Base-by-base conservation (phyloP, 179 eudicot genomes). In the Nepenthes alata region DNA sequence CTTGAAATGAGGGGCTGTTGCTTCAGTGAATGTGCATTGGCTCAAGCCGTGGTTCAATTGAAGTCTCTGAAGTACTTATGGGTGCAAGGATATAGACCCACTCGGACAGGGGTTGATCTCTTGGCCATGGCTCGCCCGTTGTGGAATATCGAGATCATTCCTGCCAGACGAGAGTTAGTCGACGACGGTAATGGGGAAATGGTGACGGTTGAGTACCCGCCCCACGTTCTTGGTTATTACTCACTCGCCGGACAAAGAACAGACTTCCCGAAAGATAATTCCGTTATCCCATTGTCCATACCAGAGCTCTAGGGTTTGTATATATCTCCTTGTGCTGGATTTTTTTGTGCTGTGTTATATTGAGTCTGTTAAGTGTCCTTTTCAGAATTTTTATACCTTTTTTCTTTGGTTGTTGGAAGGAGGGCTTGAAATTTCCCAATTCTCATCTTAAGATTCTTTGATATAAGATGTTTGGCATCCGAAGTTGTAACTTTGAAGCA, bases 141-240 rank as follows among this genome's bases (percentile, higher is more conserved):
- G 39, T 85, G 97, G 97, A 85, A 85, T 64, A 84, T 91, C 39
- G 97, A 91, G 79, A 61, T 88, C 48, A 88, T 91, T 52, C 90
- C 97, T 0, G 74, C 85, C 11, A 82, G 83, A 55, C 80, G 61
- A 51, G 76, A 71, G 5, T 62, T 47, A 38, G 55, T 12, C 11
- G 61, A 61, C 57, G 79, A 63, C 25, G 77, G 36, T 1, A 71
- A 53, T 16, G 89, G 74, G 12, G 76, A 67, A 25, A 65, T 70
- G 25, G 65, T 54, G 6, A 55, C 65, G 53, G 51, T 51, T 53
- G 95, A 80, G 67, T 69, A 77, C 51, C 97, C 91, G 0, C 83
- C 97, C 5, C 97, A 90, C 36, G 78, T 91, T 48, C 82, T 91
- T 45, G 97, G 94, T 2, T 88, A 91, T 59, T 85, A 77, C 66